Conservation (phyloP, 257 asterid species). For the Oldenlandia corymbosa region DNA sequence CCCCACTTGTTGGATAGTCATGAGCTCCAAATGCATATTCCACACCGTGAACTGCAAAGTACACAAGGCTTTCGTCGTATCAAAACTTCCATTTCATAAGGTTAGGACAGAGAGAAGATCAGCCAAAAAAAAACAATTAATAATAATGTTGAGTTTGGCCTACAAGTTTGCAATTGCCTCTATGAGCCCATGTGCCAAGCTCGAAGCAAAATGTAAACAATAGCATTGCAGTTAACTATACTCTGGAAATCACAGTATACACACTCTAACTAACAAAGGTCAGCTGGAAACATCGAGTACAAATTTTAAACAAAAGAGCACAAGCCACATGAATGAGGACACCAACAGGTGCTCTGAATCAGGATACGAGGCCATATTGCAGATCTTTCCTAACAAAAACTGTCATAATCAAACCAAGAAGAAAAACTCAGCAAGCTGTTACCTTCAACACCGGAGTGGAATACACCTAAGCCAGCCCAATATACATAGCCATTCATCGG, state of each 20-base stretch:
- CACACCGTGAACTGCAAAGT: constrained; percentile 69
- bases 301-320: not conserved
- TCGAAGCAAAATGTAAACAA: too few species aligned
- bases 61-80: constrained; percentile 1
- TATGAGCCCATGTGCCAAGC: too few species aligned
- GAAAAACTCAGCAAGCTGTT: constrained; percentile 3
- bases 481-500: constrained; percentile 80
- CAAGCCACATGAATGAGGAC: not conserved
- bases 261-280: not conserved
- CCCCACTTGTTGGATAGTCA: constrained; percentile 80
- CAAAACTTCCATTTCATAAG: not conserved
- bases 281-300: not conserved
- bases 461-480: constrained; percentile 97
- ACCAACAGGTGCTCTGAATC: not conserved
- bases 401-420: not conserved
- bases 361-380: not conserved
- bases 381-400: not conserved
- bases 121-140: not conserved
- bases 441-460: constrained; percentile 98
- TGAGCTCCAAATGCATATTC: constrained; percentile 97
- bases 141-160: too few species aligned
- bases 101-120: not conserved
- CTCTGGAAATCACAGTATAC: not conserved
- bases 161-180: not conserved
- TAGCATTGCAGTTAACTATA: not conserved